Base-by-base conservation (phyloP, 768 basidiomycete genomes). In the Podaxis sp. region DNA sequence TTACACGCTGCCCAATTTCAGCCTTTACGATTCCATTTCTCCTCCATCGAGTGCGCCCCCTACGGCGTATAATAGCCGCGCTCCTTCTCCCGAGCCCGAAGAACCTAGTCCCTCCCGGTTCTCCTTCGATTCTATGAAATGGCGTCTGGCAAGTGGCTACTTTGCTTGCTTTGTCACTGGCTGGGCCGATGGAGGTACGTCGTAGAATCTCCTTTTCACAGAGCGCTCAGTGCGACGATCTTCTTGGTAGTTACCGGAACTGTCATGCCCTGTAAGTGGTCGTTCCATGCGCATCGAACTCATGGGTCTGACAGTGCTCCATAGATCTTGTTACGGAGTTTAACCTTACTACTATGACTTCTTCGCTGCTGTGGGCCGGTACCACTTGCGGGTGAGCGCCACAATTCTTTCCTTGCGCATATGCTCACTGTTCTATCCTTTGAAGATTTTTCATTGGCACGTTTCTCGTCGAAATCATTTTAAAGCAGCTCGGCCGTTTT, bases 321-420 rank as follows among this genome's bases (percentile, higher is more conserved):
- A 36, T 63, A 87, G 85, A 82, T 69, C 82, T 87, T 59, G 74
- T 78, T 68, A 69, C 72, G 9, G 80, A 81, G 59, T 84, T 80
- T 66, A 75, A 80, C 64, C 71, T 86, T 40, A 82, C 66, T 40
- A 80, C 79, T 61, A 81, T 80, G 76, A 77, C 77, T 13, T 82
- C 82, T 30, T 84, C 85, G 2, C 69, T 85, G 26, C 72, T 86
- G 33, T 87, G 83, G 68, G 80, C 78, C 8, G 82, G 78, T 2
- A 80, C 77, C 38, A 81, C 81, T 30, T 68, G 74, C 53, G 85
- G 85, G 86, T 85, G 57, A 57, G 80, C 70, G 44, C 13, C n/a
- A 17, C 15, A 49, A 17, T 15, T 11, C 6, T 30, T n/a, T 22
- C 5, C 24, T 19, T 19, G 11, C 38, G 7, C 8, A 26, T 26